These are phyloP conservation scores for Pseudoperonospora humuli DNA, from an alignment of 352 stramenopile genomes.

Conservation along the genomic window DNA sequence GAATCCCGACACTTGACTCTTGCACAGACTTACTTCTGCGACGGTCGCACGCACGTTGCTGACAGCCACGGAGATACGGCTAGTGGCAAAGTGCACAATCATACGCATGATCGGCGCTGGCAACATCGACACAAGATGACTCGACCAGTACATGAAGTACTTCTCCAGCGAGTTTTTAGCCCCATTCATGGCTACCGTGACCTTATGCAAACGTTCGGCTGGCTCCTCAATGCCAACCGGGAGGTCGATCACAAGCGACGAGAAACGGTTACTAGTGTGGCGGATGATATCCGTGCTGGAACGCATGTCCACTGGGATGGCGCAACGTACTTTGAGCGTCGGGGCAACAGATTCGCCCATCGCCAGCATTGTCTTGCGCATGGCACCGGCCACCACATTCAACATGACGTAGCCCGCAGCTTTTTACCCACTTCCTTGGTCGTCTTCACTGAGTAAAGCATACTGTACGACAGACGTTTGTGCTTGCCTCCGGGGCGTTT, in stretches of 20 bases:
- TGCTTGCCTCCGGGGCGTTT: constrained; percentile 45
- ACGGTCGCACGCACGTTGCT: constrained; percentile 59
- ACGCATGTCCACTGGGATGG: constrained; percentile 76
- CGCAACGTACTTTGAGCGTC: constrained; percentile 50
- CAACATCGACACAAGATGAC: constrained; percentile 46
- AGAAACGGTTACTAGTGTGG: constrained; percentile 71
- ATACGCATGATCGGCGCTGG: constrained; percentile 41
- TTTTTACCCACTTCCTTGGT: constrained; percentile 71
- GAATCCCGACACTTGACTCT: constrained; percentile 44
- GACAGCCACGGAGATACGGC: constrained; percentile 52
- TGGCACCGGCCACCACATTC: constrained; percentile 63
- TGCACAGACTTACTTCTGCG: constrained; percentile 47
- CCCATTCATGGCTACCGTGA: constrained; percentile 55
- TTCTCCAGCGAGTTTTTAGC: constrained; percentile 79
- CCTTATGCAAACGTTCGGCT: constrained; percentile 36
- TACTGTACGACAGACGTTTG: constrained; percentile 68
- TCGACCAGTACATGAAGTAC: constrained; percentile 60
- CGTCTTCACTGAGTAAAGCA: constrained; percentile 57
- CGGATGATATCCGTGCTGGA: constrained; percentile 51
- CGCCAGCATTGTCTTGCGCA: constrained; percentile 57
- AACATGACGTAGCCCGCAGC: constrained; percentile 66
- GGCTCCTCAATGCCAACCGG: constrained; percentile 46
- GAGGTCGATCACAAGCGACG: constrained; percentile 65
- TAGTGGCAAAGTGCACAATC: constrained; percentile 47
- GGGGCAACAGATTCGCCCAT: constrained; percentile 28